Evolutionary conservation across 2,329 filamentous ascomycete species (phyloP).

Genomic region (Elsinoe perseae): DNA sequence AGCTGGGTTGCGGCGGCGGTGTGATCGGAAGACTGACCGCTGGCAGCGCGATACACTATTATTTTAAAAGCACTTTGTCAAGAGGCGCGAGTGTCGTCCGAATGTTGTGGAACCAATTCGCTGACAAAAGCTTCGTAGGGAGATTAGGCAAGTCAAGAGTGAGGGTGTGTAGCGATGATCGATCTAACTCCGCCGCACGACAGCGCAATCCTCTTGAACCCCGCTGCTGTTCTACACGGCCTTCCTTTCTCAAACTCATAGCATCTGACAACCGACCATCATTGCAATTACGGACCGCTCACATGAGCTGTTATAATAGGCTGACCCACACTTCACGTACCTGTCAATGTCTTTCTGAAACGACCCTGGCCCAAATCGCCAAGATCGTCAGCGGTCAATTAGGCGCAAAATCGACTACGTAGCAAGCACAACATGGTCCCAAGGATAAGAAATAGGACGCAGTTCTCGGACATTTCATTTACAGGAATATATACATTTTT

Average conservation of each 20-base stretch:
- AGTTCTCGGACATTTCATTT: neutral
- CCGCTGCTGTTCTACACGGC: neutral
- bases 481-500: conserved; percentile 2
- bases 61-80: neutral
- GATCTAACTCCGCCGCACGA: neutral
- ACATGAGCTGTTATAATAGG: neutral
- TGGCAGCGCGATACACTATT: neutral
- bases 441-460: neutral
- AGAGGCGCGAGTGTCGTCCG: neutral
- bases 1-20: neutral
- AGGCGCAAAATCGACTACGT: no score
- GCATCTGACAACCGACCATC: neutral
- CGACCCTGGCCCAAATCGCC: neutral
- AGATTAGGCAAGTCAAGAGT: neutral
- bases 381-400: neutral
- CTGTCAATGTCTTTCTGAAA: conserved; percentile 10
- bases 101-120: neutral
- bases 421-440: no score
- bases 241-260: neutral
- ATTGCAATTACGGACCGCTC: neutral
- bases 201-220: neutral
- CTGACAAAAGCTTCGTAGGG: neutral
- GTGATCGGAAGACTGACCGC: neutral
- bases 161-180: neutral
- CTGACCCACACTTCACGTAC: neutral